phyloP scores from a whole-genome alignment of 1,139 yeast genomes.

The Meyerozyma smithsonii region DNA sequence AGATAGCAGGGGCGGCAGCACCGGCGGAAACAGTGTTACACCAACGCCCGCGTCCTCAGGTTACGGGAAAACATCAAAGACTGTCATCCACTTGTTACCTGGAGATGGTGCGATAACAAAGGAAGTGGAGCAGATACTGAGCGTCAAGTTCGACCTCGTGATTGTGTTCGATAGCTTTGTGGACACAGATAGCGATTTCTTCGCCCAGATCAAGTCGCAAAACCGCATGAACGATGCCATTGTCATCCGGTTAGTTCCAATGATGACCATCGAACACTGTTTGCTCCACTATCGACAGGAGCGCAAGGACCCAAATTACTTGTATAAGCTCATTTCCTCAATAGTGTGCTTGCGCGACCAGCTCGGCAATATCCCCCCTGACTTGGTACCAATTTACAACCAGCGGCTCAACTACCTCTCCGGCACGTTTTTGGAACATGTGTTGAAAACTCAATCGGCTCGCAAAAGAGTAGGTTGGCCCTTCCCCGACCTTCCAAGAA shows the following conservation, averaged over 20 bases:
- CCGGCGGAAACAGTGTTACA: conserved; percentile 5
- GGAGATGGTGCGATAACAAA: conserved; percentile 33
- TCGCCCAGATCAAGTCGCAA: conserved; percentile 28
- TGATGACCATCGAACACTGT: conserved; percentile 80
- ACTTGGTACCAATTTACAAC: conserved; percentile 68
- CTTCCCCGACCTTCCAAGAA: conserved; percentile 64
- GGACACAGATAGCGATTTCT: conserved; percentile 31
- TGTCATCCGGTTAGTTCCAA: conserved; percentile 64
- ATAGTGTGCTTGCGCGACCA: conserved; percentile 77
- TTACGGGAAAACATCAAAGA: conserved; percentile 13
- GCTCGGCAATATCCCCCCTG: conserved; percentile 83
- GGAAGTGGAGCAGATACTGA: conserved; percentile 19
- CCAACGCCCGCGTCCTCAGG: conserved; percentile 8
- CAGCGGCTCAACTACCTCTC: conserved; percentile 60
- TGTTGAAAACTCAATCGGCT: conserved; percentile 23
- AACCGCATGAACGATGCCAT: conserved; percentile 42
- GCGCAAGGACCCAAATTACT: conserved; percentile 35
- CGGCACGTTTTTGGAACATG: conserved; percentile 50
- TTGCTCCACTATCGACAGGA: conserved; percentile 27
- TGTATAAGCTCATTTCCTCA: conserved; percentile 73
- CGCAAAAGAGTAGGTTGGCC: conserved; percentile 53
- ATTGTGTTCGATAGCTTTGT: conserved; percentile 72
- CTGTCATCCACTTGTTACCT: conserved; percentile 42
- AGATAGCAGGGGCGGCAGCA: conserved; percentile 20
- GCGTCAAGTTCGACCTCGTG: conserved; percentile 51